Evolutionary conservation across 2,329 filamentous ascomycete genomes (phyloP), one percentile per base, ranked within the genome.

Genomic region (Apiospora sp.): DNA sequence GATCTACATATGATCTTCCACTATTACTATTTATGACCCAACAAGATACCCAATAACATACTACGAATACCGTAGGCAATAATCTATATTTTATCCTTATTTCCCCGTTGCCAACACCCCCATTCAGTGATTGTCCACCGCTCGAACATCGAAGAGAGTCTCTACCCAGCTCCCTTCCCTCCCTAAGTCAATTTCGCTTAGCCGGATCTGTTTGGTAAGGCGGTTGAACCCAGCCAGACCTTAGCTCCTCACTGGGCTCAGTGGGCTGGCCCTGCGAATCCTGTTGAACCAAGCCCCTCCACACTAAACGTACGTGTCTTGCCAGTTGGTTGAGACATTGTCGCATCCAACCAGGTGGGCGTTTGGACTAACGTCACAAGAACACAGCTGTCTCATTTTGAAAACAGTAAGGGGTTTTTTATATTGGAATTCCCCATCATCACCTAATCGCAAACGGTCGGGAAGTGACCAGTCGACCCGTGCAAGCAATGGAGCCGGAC

Each of bases 241-340:
- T 24, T 24, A 51, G 48, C n/a, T 51, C 24, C 48, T 48, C 19
- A 13, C 48, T 51, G 24, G n/a, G n/a, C n/a, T n/a, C n/a, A n/a
- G n/a, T n/a, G n/a, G n/a, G n/a, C n/a, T n/a, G n/a, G n/a, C n/a
- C n/a, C n/a, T n/a, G n/a, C n/a, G 24, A 24, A 27, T 27, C n/a
- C n/a, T 3, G 49, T 27, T 51, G 10, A 5, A n/a, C n/a, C 22
- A n/a, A 27, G n/a, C 49, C 49, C 49, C n/a, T 51, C 46, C 46
- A 49, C 22, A 49, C 22, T 41, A 10, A 48, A 8, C 58, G 13
- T 64, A 64, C 58, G 30, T 64, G 58, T 64, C 58, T 64, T 64
- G 58, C 58, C 34, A 64, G 58, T 41, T 64, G 30, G 58, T n/a
- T 24, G 22, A 64, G 58, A 64, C 58, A 41, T 14, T 24, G 58